Evolutionary conservation across 2,329 filamentous ascomycete species (phyloP).

Genomic region (Boeremia exigua): DNA sequence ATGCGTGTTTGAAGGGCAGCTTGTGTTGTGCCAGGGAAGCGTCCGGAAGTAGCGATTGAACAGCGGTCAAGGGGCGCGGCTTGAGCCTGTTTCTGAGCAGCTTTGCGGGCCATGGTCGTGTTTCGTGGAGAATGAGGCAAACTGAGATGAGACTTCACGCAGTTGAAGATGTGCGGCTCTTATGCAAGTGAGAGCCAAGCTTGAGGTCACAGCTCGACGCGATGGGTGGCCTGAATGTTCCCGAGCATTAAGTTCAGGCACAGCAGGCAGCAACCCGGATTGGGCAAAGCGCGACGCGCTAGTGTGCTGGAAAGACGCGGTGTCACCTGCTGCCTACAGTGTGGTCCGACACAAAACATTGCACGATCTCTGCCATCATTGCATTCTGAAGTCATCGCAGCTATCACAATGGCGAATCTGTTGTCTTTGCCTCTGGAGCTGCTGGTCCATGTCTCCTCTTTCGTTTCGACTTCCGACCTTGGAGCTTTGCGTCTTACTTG

Average conservation of each 20-base stretch:
- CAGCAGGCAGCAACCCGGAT: constrained; percentile 13
- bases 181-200: neutral
- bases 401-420: constrained; percentile 29
- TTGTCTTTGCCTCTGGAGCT: constrained; percentile 63
- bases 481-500: constrained; percentile 62
- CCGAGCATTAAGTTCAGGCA: constrained; percentile 1
- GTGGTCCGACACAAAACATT: neutral
- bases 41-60: constrained; percentile 65
- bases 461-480: constrained; percentile 63
- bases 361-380: neutral
- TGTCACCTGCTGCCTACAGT: constrained; percentile 14
- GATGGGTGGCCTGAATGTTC: constrained; percentile 1
- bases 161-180: constrained; percentile 7
- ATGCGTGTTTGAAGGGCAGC: constrained; percentile 56
- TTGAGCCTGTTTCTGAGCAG: constrained; percentile 24
- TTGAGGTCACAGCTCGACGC: constrained; percentile 9
- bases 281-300: constrained; percentile 10
- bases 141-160: constrained; percentile 16
- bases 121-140: neutral
- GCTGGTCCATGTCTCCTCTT: constrained; percentile 58
- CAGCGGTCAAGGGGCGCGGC: constrained; percentile 55
- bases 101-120: constrained; percentile 30
- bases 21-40: constrained; percentile 63
- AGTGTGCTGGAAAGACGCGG: constrained; percentile 3
- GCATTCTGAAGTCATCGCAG: neutral